Evolutionary conservation across 495 filamentous ascomycete species (phyloP).

Genomic region (Lasiosphaeriaceae sp.): DNA sequence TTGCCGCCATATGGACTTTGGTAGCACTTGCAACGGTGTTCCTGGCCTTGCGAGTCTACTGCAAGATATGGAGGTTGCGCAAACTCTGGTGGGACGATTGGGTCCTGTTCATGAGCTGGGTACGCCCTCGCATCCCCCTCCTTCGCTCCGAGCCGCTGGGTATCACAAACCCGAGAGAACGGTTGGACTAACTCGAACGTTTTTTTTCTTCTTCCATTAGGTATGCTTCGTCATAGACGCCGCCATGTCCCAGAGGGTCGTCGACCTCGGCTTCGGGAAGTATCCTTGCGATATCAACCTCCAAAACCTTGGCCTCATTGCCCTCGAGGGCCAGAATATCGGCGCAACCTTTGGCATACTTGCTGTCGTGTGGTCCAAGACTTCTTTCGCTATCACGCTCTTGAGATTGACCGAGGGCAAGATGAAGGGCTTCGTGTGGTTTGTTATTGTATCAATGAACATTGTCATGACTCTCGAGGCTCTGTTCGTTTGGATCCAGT

Average conservation of each 20-base stretch:
- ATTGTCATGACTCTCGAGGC: constrained; percentile 15
- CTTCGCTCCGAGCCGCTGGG: background rate
- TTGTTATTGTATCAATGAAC: constrained; percentile 25
- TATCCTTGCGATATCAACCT: constrained; percentile 28
- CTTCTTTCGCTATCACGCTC: constrained; percentile 28
- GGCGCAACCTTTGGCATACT: constrained; percentile 16
- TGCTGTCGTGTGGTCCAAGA: constrained; percentile 29
- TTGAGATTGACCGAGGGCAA: constrained; percentile 19
- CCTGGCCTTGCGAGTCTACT: constrained; percentile 19
- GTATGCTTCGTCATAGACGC: constrained; percentile 10
- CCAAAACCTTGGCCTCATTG: constrained; percentile 3
- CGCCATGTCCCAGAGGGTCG: constrained; percentile 3
- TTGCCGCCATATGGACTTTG: constrained; percentile 9
- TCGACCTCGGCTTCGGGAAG: constrained; percentile 24
- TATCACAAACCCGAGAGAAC: background rate
- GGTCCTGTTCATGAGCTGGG: constrained; percentile 15
- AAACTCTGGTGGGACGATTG: constrained; percentile 23
- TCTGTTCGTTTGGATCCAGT: constrained; percentile 23
- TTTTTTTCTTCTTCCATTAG: background rate
- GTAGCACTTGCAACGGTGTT: constrained; percentile 9
- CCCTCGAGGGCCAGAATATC: constrained; percentile 12
- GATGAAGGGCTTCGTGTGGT: constrained; percentile 13
- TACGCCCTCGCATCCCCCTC: background rate
- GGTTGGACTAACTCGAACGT: background rate
- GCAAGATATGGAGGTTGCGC: constrained; percentile 17